A percentile compares a stretch with the other conserved stretches of the same genome.
These are phyloP conservation scores for Flaveria trinervia DNA, from an alignment of 129 eudicot genomes.

Conservation along the genomic window DNA sequence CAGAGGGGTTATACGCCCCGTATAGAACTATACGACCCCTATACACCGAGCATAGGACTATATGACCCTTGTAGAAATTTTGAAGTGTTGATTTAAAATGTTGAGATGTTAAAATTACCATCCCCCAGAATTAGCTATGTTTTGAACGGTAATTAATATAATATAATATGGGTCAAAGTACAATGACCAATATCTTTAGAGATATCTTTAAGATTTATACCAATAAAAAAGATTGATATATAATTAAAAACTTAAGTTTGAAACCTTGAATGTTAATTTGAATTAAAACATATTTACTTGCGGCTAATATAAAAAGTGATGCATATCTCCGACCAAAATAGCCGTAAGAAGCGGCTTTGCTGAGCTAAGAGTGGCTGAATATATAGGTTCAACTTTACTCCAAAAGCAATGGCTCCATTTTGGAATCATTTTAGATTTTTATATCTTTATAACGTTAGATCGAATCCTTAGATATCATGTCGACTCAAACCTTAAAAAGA, in stretches of 20 bases:
- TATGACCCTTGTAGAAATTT: too few species aligned
- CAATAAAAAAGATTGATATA: not conserved
- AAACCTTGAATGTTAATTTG: not conserved
- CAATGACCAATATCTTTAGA: not conserved
- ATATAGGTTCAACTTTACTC: conserved; percentile 25
- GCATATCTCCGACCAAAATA: conserved; percentile 15
- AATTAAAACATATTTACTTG: not conserved
- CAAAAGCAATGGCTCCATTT: conserved; percentile 31
- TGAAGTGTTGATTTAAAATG: too few species aligned
- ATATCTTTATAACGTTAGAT: not conserved
- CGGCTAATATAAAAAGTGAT: conserved; percentile 9
- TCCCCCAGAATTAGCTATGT: not conserved
- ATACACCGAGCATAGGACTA: too few species aligned
- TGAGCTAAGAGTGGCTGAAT: conserved; percentile 24
- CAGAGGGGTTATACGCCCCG: too few species aligned
- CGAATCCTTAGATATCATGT: not conserved
- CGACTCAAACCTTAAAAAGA: conserved; percentile 17
- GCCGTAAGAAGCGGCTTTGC: conserved; percentile 37
- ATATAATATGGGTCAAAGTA: not conserved
- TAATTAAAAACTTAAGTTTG: not conserved
- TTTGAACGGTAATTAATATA: not conserved
- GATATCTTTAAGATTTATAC: not conserved
- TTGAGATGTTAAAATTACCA: too few species aligned
- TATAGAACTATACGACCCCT: too few species aligned
- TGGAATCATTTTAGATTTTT: not conserved